These are phyloP conservation scores for Alliaria petiolata DNA, from an alignment of 345 rosid species.

Conservation along the genomic window DNA sequence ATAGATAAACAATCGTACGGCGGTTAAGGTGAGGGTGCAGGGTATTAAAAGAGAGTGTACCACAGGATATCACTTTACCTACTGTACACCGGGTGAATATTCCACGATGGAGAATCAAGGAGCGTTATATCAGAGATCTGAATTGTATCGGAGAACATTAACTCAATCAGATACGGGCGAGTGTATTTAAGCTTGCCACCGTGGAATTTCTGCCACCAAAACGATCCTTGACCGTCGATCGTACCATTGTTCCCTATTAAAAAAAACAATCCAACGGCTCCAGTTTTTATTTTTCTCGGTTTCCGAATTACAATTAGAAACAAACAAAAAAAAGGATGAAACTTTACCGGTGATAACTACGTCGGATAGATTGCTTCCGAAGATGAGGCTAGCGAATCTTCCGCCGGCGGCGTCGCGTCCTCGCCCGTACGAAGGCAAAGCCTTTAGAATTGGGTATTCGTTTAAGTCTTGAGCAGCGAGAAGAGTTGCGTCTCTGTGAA, in stretches of 20 bases:
- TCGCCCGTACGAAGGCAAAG: constrained; percentile 89
- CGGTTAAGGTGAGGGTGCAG: neutral
- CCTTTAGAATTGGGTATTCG: constrained; percentile 66
- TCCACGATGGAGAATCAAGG: constrained; percentile 88
- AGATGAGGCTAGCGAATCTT: constrained; percentile 73
- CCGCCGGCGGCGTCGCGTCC: constrained; percentile 92
- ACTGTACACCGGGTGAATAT: constrained; percentile 88
- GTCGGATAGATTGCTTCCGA: constrained; percentile 86
- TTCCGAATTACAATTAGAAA: neutral
- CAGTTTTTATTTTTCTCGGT: neutral
- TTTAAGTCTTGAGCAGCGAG: constrained; percentile 79
- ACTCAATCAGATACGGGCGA: constrained; percentile 79
- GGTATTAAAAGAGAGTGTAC: neutral
- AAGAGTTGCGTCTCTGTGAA: constrained; percentile 75
- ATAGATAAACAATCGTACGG: neutral
- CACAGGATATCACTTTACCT: constrained; percentile 39
- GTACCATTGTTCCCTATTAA: constrained; percentile 74
- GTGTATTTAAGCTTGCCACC: constrained; percentile 76
- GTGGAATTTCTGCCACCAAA: constrained; percentile 92
- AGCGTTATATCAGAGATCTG: constrained; percentile 86
- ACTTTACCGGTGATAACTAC: constrained; percentile 68
- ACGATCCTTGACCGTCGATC: constrained; percentile 83
- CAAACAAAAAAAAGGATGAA: neutral
- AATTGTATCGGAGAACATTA: constrained; percentile 60
- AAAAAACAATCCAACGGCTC: constrained; percentile 22